Conservation (phyloP, 2,329 filamentous ascomycete genomes). For the Tolypocladium guangdongense region DNA sequence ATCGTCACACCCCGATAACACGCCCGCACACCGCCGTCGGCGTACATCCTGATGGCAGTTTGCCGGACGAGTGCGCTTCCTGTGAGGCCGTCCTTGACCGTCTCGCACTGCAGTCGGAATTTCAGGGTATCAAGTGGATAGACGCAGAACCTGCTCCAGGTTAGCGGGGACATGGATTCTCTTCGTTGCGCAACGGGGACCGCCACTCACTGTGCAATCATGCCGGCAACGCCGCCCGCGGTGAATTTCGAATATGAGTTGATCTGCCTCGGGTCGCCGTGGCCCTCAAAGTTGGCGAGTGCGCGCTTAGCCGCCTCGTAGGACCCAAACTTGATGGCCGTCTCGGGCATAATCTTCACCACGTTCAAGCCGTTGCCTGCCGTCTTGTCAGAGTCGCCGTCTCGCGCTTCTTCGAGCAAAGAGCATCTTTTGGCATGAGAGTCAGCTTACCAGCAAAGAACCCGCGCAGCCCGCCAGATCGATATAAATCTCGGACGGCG, state of each 20-base stretch:
- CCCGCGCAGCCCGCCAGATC: constrained; percentile 73
- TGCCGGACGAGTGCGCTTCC: constrained; percentile 74
- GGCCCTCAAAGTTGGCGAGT: constrained; percentile 78
- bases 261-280: constrained; percentile 69
- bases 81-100: constrained; percentile 71
- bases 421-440: background rate
- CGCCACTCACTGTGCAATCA: constrained; percentile 70
- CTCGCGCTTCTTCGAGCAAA: background rate
- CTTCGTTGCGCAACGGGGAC: background rate
- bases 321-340: constrained; percentile 94
- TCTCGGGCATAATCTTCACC: constrained; percentile 96
- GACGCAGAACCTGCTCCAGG: constrained; percentile 61
- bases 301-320: constrained; percentile 91
- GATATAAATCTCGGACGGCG: constrained; percentile 71
- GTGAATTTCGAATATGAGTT: constrained; percentile 80
- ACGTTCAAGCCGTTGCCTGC: constrained; percentile 92
- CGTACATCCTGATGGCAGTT: constrained; percentile 81
- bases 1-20: constrained; percentile 92
- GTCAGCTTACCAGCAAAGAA: constrained; percentile 75
- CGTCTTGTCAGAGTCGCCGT: background rate
- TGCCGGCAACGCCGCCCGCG: constrained; percentile 82
- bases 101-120: constrained; percentile 83
- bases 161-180: background rate
- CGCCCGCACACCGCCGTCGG: constrained; percentile 58
- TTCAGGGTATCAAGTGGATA: constrained; percentile 86